Evolutionary conservation across 129 eudicot genomes (phyloP).

Genomic region (Tanacetum coccineum): DNA sequence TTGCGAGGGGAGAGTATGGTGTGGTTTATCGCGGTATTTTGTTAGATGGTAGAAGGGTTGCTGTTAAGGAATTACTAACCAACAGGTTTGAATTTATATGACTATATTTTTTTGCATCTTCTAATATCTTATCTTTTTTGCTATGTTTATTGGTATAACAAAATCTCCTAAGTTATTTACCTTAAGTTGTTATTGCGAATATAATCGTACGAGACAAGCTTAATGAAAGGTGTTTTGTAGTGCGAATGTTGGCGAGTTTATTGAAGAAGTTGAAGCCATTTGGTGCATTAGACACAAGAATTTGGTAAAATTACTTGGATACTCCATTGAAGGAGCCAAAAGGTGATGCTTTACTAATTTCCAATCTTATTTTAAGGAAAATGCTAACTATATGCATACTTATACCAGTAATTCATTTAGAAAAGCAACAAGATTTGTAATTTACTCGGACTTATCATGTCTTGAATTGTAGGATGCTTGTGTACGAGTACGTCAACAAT

Average conservation of each 20-base stretch:
- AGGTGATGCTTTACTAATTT: constrained; percentile 25
- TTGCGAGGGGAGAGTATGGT: constrained; percentile 40
- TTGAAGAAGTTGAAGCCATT: constrained; percentile 38
- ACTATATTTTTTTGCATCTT: too few species aligned
- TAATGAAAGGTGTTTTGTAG: constrained; percentile 17
- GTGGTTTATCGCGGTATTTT: constrained; percentile 37
- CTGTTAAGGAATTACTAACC: constrained; percentile 32
- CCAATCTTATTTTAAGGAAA: not conserved
- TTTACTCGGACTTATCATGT: not conserved
- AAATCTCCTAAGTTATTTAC: not conserved
- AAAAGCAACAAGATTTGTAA: not conserved
- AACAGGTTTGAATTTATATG: constrained; percentile 18
- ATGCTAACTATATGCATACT: not conserved
- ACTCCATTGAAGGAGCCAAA: constrained; percentile 35
- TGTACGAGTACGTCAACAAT: constrained; percentile 55
- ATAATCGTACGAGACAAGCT: not conserved
- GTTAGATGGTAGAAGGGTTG: constrained; percentile 38
- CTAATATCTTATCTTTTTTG: too few species aligned
- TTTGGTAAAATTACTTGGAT: constrained; percentile 55
- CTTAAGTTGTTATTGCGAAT: not conserved
- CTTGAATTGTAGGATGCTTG: constrained; percentile 34
- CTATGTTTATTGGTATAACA: not conserved
- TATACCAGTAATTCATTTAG: not conserved
- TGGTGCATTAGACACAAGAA: constrained; percentile 47
- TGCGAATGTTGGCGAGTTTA: constrained; percentile 29